Conservation (phyloP, 2,329 filamentous ascomycete genomes). For the Elsinoe batatas region DNA sequence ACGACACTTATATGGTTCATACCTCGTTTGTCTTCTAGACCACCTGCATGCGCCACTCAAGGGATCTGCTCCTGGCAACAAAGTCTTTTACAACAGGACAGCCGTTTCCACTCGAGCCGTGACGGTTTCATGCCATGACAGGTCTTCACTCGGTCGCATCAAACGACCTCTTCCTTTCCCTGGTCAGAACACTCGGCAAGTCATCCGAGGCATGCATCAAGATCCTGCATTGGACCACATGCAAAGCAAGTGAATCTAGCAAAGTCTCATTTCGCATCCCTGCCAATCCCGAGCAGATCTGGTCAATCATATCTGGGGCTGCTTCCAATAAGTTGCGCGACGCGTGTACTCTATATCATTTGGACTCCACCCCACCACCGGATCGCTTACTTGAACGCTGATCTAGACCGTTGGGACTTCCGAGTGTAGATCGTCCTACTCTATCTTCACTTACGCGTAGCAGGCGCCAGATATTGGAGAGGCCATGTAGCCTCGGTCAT, state of each 20-base stretch:
- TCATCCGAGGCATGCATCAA: not conserved
- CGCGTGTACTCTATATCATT: not conserved
- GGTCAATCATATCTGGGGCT: not conserved
- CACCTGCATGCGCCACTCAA: too few species aligned
- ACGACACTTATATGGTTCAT: too few species aligned
- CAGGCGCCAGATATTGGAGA: not conserved
- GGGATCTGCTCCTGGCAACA: too few species aligned
- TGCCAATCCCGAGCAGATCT: not conserved
- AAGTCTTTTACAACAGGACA: too few species aligned
- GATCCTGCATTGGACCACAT: not conserved
- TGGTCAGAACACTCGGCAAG: not conserved
- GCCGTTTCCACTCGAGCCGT: too few species aligned
- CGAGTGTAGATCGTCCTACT: constrained; percentile 3
- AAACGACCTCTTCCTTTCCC: not conserved
- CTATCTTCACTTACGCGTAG: not conserved
- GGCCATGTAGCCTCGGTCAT: not conserved
- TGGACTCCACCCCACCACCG: not conserved
- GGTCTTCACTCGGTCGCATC: not conserved
- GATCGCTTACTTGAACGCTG: not conserved
- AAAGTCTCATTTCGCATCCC: not conserved
- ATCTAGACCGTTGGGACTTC: constrained; percentile 7
- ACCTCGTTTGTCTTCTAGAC: too few species aligned
- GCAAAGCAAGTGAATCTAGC: constrained; percentile 3
- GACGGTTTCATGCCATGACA: not conserved
- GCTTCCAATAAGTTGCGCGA: not conserved